A percentile compares a stretch with the other conserved stretches of the same genome.
Conservation (phyloP, 306 rosid species). For the Quercus ilex region DNA sequence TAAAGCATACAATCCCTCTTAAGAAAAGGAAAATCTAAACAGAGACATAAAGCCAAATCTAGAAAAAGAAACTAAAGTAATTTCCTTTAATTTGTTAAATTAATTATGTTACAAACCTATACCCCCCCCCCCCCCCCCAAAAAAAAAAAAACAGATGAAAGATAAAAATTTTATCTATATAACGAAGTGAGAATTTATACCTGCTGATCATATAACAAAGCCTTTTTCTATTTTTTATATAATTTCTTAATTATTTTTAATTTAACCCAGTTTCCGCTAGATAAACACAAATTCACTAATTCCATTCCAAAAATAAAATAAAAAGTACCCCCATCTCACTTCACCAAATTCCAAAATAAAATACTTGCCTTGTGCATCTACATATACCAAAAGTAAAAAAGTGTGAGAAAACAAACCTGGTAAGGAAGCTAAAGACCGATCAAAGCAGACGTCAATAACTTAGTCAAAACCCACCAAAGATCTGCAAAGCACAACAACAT, state of each 20-base stretch:
- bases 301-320: background rate
- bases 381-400: background rate
- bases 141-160: background rate
- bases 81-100: background rate
- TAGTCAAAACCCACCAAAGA: constrained; percentile 31
- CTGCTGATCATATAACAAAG: background rate
- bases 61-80: background rate
- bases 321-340: background rate
- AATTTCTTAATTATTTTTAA: background rate
- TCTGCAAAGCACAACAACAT: constrained; percentile 28
- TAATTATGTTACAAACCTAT: background rate
- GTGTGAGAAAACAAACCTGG: constrained; percentile 28
- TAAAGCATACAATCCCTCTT: background rate
- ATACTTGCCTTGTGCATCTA: background rate
- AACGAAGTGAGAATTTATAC: background rate
- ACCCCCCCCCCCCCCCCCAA: background rate
- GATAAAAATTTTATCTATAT: background rate
- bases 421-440: constrained; percentile 9
- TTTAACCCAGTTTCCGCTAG: background rate
- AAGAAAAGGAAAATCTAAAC: background rate
- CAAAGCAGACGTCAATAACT: constrained; percentile 24
- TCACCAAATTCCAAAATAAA: background rate
- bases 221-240: background rate
- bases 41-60: background rate
- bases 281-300: background rate